phyloP scores from a whole-genome alignment of 1,139 yeast genomes.

The Candida pseudocylindracea region DNA sequence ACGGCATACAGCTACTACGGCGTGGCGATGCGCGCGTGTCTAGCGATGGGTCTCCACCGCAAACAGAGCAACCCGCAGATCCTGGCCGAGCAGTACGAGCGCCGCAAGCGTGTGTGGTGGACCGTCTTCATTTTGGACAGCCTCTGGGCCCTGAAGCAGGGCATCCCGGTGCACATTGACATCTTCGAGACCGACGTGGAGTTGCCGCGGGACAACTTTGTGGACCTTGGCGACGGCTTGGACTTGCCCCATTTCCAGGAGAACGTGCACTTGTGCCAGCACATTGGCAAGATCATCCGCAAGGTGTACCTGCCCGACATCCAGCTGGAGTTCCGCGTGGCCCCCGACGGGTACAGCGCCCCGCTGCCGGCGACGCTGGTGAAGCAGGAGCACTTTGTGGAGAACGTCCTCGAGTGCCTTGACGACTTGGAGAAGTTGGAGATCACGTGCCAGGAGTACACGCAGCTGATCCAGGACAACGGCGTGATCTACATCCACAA shows the following conservation, averaged over 20 bases:
- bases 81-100: constrained; percentile 8
- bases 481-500: constrained; percentile 1
- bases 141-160: constrained; percentile 25
- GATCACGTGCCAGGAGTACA: constrained; percentile 7
- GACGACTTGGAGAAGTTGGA: constrained; percentile 10
- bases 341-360: constrained; percentile 3
- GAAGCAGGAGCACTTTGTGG: constrained; percentile 12
- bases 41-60: constrained; percentile 22
- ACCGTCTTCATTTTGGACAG: constrained; percentile 25
- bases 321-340: background rate
- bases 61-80: constrained; percentile 4
- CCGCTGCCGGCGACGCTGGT: constrained; percentile 16
- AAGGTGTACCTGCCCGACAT: constrained; percentile 15
- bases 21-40: constrained; percentile 21
- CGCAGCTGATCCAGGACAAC: constrained; percentile 4
- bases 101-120: constrained; percentile 30
- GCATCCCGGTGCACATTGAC: constrained; percentile 21
- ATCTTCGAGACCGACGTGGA: constrained; percentile 28
- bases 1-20: constrained; percentile 27
- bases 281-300: constrained; percentile 12
- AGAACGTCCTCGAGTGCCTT: constrained; percentile 11
- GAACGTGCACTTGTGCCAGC: constrained; percentile 18
- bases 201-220: constrained; percentile 13
- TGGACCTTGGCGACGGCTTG: constrained; percentile 10
- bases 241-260: constrained; percentile 12